A percentile compares a stretch with the other conserved stretches of the same genome.
These are phyloP conservation scores for Neofusicoccum laricinum DNA, from an alignment of 2,329 filamentous ascomycete species.

Conservation along the genomic window DNA sequence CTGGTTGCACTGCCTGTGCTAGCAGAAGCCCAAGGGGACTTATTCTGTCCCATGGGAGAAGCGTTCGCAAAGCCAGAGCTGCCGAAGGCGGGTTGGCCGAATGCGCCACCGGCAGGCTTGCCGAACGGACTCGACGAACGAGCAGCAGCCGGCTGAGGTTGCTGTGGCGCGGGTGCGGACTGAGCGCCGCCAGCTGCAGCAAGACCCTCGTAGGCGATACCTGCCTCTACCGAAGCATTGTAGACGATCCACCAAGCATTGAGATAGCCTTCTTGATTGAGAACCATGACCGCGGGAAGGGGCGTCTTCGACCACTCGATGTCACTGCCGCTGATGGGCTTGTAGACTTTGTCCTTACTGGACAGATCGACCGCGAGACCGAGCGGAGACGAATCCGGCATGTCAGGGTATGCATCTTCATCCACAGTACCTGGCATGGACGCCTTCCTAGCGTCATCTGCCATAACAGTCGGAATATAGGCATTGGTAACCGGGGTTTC, in stretches of 20 bases:
- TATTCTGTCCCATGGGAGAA: constrained; percentile 5
- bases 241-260: constrained; percentile 91
- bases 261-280: constrained; percentile 87
- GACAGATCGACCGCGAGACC: constrained; percentile 84
- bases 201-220: constrained; percentile 71
- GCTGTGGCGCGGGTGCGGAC: constrained; percentile 18
- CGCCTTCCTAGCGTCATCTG: constrained; percentile 63
- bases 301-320: constrained; percentile 76
- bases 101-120: constrained; percentile 20
- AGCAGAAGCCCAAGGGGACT: neutral
- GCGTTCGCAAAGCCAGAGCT: constrained; percentile 17
- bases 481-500: constrained; percentile 62
- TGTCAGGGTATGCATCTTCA: constrained; percentile 43
- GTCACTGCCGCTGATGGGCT: constrained; percentile 68
- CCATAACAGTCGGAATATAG: constrained; percentile 73
- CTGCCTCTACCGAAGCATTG: constrained; percentile 75
- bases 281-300: constrained; percentile 75
- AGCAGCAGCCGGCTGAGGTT: constrained; percentile 17
- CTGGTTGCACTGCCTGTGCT: constrained; percentile 11
- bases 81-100: constrained; percentile 29
- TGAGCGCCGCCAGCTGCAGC: constrained; percentile 45
- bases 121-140: constrained; percentile 24
- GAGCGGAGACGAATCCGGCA: constrained; percentile 72
- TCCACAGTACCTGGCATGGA: constrained; percentile 31
- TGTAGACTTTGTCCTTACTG: constrained; percentile 70